A percentile compares a stretch with the other conserved stretches of the same genome.
Conservation (phyloP, 352 stramenopile genomes). For the Blastocystis sp. region DNA sequence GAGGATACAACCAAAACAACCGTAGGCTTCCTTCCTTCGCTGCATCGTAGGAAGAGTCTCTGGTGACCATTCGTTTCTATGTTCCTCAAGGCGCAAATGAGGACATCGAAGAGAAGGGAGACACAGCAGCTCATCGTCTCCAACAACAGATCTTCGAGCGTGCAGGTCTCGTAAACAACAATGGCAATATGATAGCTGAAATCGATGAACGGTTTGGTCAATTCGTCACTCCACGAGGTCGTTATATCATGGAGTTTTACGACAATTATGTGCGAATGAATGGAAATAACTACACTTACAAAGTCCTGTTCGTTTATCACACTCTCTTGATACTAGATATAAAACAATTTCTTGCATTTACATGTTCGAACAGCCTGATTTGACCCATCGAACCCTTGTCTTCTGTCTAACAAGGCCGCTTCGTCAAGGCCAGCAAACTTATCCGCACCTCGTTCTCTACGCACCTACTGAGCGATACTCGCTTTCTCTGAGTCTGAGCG, state of each 20-base stretch:
- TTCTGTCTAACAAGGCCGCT: constrained; percentile 97
- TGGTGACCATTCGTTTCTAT: constrained; percentile 92
- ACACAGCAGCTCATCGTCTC: constrained; percentile 75
- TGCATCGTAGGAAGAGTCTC: constrained; percentile 72
- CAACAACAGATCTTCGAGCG: constrained; percentile 73
- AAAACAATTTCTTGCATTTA: constrained; percentile 97
- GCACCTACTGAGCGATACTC: constrained; percentile 65
- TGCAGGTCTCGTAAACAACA: constrained; percentile 74
- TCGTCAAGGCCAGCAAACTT: constrained; percentile 93
- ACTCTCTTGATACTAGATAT: constrained; percentile 74
- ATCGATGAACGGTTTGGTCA: constrained; percentile 89
- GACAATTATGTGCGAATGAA: constrained; percentile 89
- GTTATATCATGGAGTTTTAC: constrained; percentile 96
- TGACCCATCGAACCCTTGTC: constrained; percentile 90
- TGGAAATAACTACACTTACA: constrained; percentile 68
- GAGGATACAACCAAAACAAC: constrained; percentile 88
- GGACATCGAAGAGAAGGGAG: constrained; percentile 68
- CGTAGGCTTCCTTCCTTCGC: constrained; percentile 62
- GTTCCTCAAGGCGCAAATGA: constrained; percentile 73
- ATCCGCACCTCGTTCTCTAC: constrained; percentile 95
- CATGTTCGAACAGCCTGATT: constrained; percentile 89
- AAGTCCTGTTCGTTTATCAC: constrained; percentile 38
- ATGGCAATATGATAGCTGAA: constrained; percentile 90
- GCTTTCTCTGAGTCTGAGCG: constrained; percentile 59
- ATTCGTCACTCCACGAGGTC: constrained; percentile 92